Percentiles rank a stretch among this genome's conserved stretches.
Evolutionary conservation across 805 yeast genomes (phyloP).

Genomic region (Zygoascus bituminiphila): DNA sequence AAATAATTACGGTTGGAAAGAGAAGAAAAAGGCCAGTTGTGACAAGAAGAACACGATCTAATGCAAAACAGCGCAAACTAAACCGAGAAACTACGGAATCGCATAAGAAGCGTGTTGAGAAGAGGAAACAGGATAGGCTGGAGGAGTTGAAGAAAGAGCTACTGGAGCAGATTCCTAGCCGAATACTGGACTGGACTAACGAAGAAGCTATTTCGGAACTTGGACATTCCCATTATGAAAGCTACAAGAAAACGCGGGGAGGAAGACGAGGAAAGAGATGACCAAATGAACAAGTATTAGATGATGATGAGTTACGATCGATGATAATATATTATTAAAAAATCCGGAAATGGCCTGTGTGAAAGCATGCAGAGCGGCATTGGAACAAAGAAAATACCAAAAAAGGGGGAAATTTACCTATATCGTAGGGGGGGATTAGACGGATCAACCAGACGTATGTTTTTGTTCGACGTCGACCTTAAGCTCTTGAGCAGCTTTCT

Average conservation of each 20-base stretch:
- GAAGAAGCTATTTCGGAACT: constrained; percentile 15
- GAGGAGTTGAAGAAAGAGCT: constrained; percentile 13
- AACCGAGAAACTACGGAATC: background rate
- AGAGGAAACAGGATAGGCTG: constrained; percentile 2
- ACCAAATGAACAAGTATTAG: background rate
- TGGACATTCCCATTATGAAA: constrained; percentile 27
- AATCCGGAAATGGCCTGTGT: no score
- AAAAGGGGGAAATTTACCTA: no score
- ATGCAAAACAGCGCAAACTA: background rate
- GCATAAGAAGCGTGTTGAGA: background rate
- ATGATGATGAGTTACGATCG: background rate
- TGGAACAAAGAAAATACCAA: no score
- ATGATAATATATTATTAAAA: background rate
- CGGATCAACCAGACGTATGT: constrained; percentile 5
- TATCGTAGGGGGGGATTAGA: no score
- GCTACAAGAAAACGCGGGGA: constrained; percentile 18
- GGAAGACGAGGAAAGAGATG: background rate
- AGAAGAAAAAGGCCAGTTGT: constrained; percentile 6
- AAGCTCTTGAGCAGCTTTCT: constrained; percentile 5
- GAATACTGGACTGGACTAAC: constrained; percentile 22
- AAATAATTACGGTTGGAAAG: constrained; percentile 10
- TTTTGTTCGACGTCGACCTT: constrained; percentile 6
- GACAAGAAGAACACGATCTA: background rate
- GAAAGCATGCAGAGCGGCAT: no score
- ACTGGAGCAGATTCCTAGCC: constrained; percentile 11